These are phyloP conservation scores for Gleditsia sinensis DNA, from an alignment of 306 rosid genomes.

Conservation along the genomic window DNA sequence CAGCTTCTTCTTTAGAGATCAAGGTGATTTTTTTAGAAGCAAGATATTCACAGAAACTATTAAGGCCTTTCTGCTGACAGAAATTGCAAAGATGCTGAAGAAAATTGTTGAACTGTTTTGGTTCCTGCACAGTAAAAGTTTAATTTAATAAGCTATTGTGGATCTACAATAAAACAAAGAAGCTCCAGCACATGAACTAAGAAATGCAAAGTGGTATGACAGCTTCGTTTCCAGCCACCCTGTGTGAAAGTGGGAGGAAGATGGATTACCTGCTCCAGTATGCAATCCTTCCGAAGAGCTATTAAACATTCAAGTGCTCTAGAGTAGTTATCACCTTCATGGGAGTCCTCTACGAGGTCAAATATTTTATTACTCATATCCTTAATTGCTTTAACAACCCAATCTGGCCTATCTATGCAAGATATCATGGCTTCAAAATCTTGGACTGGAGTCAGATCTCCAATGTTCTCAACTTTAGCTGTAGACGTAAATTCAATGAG, in stretches of 20 bases:
- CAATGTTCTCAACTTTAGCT: constrained; percentile 60
- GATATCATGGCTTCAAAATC: constrained; percentile 89
- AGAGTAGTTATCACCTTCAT: constrained; percentile 64
- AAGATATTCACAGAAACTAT: constrained; percentile 64
- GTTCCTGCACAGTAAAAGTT: constrained; percentile 61
- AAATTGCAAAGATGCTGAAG: constrained; percentile 58
- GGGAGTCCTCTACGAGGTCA: constrained; percentile 67
- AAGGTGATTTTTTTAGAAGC: constrained; percentile 60
- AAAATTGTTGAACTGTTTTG: constrained; percentile 81
- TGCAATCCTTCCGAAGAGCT: constrained; percentile 86
- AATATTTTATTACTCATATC: constrained; percentile 69
- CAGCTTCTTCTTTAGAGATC: constrained; percentile 76
- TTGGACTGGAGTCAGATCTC: constrained; percentile 66
- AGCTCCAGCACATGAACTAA: constrained; percentile 17
- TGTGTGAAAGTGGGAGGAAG: neutral
- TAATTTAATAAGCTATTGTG: constrained; percentile 3
- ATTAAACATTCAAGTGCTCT: constrained; percentile 64
- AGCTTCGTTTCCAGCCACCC: neutral
- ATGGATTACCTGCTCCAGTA: constrained; percentile 71
- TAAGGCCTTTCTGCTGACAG: constrained; percentile 57
- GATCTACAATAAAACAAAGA: constrained; percentile 24
- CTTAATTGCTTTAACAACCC: constrained; percentile 73
- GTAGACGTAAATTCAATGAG: constrained; percentile 36
- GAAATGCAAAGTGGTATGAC: neutral
- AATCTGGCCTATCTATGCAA: constrained; percentile 69